Conservation (phyloP, 768 basidiomycete genomes). For the Leccinum subtestaceum region DNA sequence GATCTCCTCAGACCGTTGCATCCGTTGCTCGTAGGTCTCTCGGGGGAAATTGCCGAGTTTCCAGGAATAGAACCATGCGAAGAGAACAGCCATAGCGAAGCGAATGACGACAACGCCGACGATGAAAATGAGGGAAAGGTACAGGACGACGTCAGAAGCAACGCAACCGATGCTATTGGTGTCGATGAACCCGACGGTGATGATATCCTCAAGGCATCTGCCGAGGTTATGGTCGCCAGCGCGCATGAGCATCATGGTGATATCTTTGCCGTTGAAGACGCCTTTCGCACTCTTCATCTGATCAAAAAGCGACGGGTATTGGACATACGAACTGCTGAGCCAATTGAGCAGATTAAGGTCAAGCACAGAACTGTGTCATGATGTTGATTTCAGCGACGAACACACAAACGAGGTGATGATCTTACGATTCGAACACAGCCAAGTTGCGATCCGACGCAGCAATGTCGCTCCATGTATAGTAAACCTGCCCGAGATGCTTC, state of each 20-base stretch:
- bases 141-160: constrained; percentile 91
- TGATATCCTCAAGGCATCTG: constrained; percentile 81
- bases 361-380: constrained; percentile 65
- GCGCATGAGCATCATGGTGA: constrained; percentile 83
- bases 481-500: constrained; percentile 76
- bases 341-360: constrained; percentile 83
- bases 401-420: constrained; percentile 17
- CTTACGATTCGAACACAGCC: constrained; percentile 93
- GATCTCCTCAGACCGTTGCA: constrained; percentile 85
- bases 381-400: constrained; percentile 4
- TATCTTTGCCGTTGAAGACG: constrained; percentile 77
- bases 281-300: constrained; percentile 65
- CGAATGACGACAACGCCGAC: constrained; percentile 94
- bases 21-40: constrained; percentile 90
- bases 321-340: constrained; percentile 78
- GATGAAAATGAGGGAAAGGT: constrained; percentile 94
- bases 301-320: constrained; percentile 82
- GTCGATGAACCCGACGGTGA: constrained; percentile 92
- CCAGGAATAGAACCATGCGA: constrained; percentile 98
- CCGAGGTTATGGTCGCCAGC: constrained; percentile 64
- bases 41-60: constrained; percentile 88
- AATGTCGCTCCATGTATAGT: constrained; percentile 91
- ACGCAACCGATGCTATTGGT: constrained; percentile 94
- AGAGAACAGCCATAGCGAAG: constrained; percentile 95
- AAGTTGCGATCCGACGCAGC: constrained; percentile 66